Evolutionary conservation across 164 flowering plant genomes (phyloP).

Genomic region (Malania oleifera): DNA sequence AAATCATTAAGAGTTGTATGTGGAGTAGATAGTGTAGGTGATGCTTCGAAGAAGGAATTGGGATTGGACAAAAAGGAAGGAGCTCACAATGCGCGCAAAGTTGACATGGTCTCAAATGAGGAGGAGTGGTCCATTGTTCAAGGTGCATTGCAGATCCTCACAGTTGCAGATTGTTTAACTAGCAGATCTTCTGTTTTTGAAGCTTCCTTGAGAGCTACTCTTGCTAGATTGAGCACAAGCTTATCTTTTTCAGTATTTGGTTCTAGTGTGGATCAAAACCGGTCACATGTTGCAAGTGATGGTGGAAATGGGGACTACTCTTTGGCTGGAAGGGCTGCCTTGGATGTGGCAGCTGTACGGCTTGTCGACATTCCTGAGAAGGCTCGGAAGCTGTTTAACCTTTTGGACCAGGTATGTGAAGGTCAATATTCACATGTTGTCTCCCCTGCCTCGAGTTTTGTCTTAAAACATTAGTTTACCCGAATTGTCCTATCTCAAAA

Average conservation of each 20-base stretch:
- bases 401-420: conserved; percentile 75
- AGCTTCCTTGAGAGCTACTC: conserved; percentile 91
- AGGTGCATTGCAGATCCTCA: conserved; percentile 94
- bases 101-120: conserved; percentile 72
- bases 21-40: conserved; percentile 63
- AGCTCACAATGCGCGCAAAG: conserved; percentile 44
- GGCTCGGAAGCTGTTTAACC: conserved; percentile 76
- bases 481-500: neutral
- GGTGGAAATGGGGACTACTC: conserved; percentile 47
- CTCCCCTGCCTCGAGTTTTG: neutral
- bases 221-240: conserved; percentile 85
- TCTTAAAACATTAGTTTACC: neutral
- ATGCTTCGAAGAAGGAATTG: conserved; percentile 56
- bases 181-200: conserved; percentile 97
- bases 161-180: conserved; percentile 89
- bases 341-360: conserved; percentile 84
- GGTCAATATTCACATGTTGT: too few species aligned
- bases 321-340: conserved; percentile 65
- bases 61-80: conserved; percentile 71
- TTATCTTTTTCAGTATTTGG: conserved; percentile 73
- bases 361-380: conserved; percentile 87
- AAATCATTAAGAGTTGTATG: conserved; percentile 83
- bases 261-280: conserved; percentile 62
- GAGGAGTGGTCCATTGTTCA: conserved; percentile 99
- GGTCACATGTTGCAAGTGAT: conserved; percentile 31